Percentiles rank a stretch among this genome's conserved stretches.
Conservation (phyloP, 257 asterid species). For the Nicotiana benthamiana region DNA sequence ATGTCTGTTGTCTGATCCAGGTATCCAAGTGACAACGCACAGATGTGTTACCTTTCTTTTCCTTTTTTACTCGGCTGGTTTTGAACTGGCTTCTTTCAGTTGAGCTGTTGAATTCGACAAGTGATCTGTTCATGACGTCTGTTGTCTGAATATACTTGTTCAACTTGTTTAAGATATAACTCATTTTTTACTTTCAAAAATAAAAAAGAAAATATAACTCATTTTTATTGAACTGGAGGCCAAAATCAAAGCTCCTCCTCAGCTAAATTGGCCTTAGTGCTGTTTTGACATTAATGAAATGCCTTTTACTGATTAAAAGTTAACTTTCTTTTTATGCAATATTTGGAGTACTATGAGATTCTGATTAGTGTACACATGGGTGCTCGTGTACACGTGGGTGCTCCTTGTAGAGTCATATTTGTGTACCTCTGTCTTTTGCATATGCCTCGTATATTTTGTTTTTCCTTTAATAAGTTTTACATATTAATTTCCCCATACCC, state of each 20-base stretch:
- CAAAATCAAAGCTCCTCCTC: too few relatives aligned
- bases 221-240: not conserved
- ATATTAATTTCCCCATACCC: too few relatives aligned
- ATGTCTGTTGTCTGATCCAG: conserved; percentile 32
- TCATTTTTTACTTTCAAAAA: not conserved
- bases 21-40: conserved; percentile 20
- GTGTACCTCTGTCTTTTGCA: not conserved
- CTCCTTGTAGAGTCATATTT: too few relatives aligned
- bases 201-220: too few relatives aligned
- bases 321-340: too few relatives aligned
- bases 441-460: not conserved
- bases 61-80: not conserved
- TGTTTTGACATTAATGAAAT: too few relatives aligned
- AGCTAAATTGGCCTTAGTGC: too few relatives aligned
- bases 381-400: too few relatives aligned
- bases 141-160: not conserved
- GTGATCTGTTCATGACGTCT: not conserved
- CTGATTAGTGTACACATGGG: too few relatives aligned
- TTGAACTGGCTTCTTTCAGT: not conserved
- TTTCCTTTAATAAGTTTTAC: not conserved
- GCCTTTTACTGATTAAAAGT: too few relatives aligned
- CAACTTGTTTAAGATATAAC: not conserved
- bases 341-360: too few relatives aligned
- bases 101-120: not conserved
- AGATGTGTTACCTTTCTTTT: not conserved